Conservation (phyloP, 768 basidiomycete genomes). For the Dentipellis fragilis region DNA sequence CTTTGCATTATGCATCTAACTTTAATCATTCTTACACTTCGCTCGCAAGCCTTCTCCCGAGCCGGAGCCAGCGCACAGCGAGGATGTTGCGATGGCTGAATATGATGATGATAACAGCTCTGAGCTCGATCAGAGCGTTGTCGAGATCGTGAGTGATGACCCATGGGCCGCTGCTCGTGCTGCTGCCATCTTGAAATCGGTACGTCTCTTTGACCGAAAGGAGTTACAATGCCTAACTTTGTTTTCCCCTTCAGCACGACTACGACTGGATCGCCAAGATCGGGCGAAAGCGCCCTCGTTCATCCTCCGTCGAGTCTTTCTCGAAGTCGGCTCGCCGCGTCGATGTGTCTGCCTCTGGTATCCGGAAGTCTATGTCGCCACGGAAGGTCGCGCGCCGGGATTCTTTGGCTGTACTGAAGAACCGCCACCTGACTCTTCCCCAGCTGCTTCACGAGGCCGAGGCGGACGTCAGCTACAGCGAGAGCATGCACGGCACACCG, state of each 20-base stretch:
- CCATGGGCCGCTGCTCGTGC: conserved; percentile 83
- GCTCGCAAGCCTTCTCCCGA: neutral
- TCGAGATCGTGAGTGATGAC: conserved; percentile 80
- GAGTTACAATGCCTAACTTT: neutral
- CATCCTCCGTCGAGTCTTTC: conserved; percentile 25
- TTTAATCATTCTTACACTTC: too few species aligned
- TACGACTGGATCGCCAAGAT: conserved; percentile 70
- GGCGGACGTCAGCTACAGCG: conserved; percentile 21
- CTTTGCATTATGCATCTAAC: too few species aligned
- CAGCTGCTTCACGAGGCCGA: conserved; percentile 54
- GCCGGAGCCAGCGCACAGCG: conserved; percentile 1
- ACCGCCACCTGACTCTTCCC: conserved; percentile 41
- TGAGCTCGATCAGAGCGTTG: conserved; percentile 44
- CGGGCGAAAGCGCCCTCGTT: conserved; percentile 17
- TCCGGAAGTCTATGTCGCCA: conserved; percentile 8
- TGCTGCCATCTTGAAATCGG: conserved; percentile 88
- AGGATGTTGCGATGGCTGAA: conserved; percentile 21
- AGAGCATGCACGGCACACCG: conserved; percentile 6
- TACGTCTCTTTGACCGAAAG: conserved; percentile 22
- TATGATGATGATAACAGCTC: conserved; percentile 28
- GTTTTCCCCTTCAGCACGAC: conserved; percentile 48
- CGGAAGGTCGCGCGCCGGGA: neutral
- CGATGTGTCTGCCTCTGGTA: conserved; percentile 7
- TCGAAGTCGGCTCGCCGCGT: conserved; percentile 15
- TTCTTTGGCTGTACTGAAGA: conserved; percentile 34